A percentile compares a stretch with the other conserved stretches of the same genome.
Conservation (phyloP, 768 basidiomycete genomes). For the Paxillus involutus region DNA sequence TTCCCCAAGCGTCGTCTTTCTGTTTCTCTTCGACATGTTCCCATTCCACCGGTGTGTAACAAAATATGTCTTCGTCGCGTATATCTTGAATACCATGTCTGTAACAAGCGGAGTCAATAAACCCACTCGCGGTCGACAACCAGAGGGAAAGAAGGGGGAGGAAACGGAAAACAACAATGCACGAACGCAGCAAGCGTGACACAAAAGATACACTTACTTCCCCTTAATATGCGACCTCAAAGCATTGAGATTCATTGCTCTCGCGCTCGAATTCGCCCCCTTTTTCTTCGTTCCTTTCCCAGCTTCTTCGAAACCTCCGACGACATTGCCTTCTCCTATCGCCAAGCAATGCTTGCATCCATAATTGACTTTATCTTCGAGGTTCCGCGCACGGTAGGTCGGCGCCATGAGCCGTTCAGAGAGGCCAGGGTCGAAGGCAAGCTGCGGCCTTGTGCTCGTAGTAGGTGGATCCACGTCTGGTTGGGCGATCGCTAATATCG, state of each 20-base stretch:
- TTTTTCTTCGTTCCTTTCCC: conserved; percentile 4
- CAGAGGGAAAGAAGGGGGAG: not conserved
- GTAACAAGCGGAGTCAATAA: conserved; percentile 7
- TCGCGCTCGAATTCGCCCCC: conserved; percentile 4
- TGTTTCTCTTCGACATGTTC: too few species aligned
- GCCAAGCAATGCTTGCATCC: conserved; percentile 54
- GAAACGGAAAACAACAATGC: not conserved
- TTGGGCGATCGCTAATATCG: not conserved
- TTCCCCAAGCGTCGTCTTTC: not conserved
- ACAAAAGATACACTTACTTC: conserved; percentile 42
- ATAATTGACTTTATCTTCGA: conserved; percentile 39
- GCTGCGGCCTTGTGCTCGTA: not conserved
- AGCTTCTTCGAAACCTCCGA: not conserved
- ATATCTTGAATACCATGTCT: conserved; percentile 52
- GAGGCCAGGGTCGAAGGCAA: conserved; percentile 25
- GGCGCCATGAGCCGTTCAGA: conserved; percentile 18
- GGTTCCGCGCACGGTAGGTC: conserved; percentile 17
- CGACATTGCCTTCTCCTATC: not conserved
- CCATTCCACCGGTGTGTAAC: conserved; percentile 6
- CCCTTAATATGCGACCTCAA: conserved; percentile 61
- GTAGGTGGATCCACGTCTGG: not conserved
- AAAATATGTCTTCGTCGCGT: conserved; percentile 57
- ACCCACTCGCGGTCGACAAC: not conserved
- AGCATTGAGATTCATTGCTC: conserved; percentile 51
- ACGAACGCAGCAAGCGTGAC: not conserved